Evolutionary conservation across 176 grass and related monocot species (phyloP), one percentile per base, ranked within the genome.

Genomic region (Lolium rigidum): DNA sequence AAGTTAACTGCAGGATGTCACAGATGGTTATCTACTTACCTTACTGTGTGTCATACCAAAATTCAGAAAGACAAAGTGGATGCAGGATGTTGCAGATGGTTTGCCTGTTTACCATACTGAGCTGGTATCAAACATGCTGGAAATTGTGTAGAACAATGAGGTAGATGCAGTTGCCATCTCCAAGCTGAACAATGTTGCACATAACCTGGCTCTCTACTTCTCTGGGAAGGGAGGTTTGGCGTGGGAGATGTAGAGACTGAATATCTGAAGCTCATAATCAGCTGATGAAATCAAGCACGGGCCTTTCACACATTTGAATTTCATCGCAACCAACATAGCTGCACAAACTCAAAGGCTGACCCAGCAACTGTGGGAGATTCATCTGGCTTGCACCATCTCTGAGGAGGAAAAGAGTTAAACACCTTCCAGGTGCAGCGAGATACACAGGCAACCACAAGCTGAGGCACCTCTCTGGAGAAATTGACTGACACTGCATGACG

Each of bases 71-170:
- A 56, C 0, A 56, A 7, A 58, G 38, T 13, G 61, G 52, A 21
- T 74, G 10, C 43, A 87, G n/a, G 85, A 91, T 73, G 85, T 55
- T 9, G 44, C 22, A 17, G 73, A 89, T 26, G 31, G 65, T 10
- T 67, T 67, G 80, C 69, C n/a, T 84, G 9, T 47, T 75, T 51
- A 75, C 72, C 72, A 15, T 15, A 11, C 14, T 35, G 41, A 88
- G 57, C 41, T 84, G 31, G 4, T 73, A 10, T 55, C 57, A 24
- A 49, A 65, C 46, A 80, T 89, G 66, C 55, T 80, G 5, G 43
- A 89, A 64, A 16, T 84, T 57, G 66, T 43, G 41, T 43, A 71
- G 46, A 38, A 37, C 1, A 16, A 52, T 69, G 10, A 67, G 57
- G 65, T 80, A 25, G 77, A 43, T 24, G 41, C 38, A 80, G 58